Base-by-base conservation (phyloP, 164 flowering plant genomes). In the Vitis amurensis region DNA sequence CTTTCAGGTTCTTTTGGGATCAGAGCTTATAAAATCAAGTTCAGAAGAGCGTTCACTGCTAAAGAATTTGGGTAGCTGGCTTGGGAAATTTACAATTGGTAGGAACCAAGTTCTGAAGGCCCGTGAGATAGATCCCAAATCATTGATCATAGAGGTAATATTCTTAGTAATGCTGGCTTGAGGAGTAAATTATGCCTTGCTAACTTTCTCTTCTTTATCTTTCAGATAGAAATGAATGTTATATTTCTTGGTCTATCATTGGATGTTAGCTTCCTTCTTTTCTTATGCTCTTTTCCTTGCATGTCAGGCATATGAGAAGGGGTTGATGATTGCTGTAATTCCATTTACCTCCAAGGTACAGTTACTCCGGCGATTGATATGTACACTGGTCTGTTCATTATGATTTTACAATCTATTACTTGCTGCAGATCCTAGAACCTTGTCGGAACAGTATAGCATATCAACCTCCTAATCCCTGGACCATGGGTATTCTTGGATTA, bases 401-500 rank as follows among this genome's bases (percentile, higher is more conserved):
- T 59, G 59, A 49, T 61, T 66, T 58, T 44, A 60, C 30, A 9
- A 55, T 29, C 68, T 60, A 49, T 23, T 73, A n/a, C 61, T 79
- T 73, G 63, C 50, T 79, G 73, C 80, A 93, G 97, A 79, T 92
- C 70, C 70, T 94, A 70, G 97, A 94, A 74, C 89, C 99, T 31
- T 96, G 99, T 81, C 92, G 87, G 67, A 83, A 66, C 72, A 96
- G 99, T 81, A 69, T 88, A 47, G 99, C 94, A 29, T 96, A 91
- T 80, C 90, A 84, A 73, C 99, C 98, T 71, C 98, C 99, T 8
- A 93, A 96, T 79, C 98, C 99, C 10, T 96, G 99, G 99, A 96
- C 97, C 9, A 90, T 92, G 97, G 98, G 87, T 58, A 90, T 96
- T 75, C 91, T 96, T 51, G 88, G 90, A 69, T 78, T 96, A 71